Evolutionary conservation across 768 basidiomycete genomes (phyloP).

Genomic region (Suillus spraguei): DNA sequence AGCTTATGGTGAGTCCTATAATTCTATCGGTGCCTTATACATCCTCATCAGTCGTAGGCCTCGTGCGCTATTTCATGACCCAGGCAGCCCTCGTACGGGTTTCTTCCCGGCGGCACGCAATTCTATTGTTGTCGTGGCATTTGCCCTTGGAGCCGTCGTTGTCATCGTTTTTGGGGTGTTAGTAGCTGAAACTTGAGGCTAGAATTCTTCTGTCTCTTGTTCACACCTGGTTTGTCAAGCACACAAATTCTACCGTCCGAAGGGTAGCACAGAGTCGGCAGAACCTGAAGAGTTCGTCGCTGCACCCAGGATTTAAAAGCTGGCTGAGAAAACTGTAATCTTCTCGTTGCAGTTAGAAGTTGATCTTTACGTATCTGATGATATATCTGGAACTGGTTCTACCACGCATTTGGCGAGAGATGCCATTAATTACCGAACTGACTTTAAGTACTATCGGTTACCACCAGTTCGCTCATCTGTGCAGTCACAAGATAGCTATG

Average conservation of each 20-base stretch:
- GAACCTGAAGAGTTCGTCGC: not conserved
- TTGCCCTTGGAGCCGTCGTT: slow-evolving; percentile 42
- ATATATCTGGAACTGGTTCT: not conserved
- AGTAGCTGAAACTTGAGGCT: slow-evolving; percentile 29
- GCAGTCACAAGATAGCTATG: no score
- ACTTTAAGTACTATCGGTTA: no score
- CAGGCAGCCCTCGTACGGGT: slow-evolving; percentile 53
- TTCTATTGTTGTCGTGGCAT: slow-evolving; percentile 43
- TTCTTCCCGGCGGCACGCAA: slow-evolving; percentile 57
- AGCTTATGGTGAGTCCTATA: slow-evolving; percentile 43
- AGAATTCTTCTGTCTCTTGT: not conserved
- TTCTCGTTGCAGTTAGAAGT: not conserved
- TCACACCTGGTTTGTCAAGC: not conserved
- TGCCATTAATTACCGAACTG: no score
- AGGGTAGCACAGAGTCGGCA: not conserved
- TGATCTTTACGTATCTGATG: not conserved
- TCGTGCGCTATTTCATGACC: slow-evolving; percentile 53
- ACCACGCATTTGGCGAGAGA: not conserved
- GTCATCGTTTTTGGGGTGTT: slow-evolving; percentile 47
- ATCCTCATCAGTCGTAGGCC: slow-evolving; percentile 35
- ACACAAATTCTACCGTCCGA: not conserved
- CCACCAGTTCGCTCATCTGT: no score
- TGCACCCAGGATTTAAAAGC: not conserved
- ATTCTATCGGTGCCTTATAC: not conserved
- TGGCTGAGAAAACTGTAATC: not conserved